A percentile compares a stretch with the other conserved stretches of the same genome.
Conservation (phyloP, 179 eudicot genomes). For the Gypsophila paniculata region DNA sequence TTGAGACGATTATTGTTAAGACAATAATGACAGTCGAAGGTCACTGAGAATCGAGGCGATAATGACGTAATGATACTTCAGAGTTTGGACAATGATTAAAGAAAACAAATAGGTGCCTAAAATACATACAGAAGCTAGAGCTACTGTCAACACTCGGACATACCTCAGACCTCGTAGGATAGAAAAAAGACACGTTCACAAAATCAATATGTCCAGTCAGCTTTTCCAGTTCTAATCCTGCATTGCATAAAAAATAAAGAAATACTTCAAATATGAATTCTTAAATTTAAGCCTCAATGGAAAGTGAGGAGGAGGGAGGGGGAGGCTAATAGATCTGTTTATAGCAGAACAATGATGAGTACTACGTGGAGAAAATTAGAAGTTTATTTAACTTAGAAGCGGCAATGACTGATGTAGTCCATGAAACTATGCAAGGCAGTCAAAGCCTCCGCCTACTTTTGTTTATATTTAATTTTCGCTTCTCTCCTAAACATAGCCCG, state of each 20-base stretch:
- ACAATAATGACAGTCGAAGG: not conserved
- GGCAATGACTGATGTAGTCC: slow-evolving; percentile 3
- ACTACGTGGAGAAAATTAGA: not conserved
- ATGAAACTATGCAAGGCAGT: not conserved
- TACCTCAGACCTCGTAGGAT: slow-evolving; percentile 76
- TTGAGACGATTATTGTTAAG: not conserved
- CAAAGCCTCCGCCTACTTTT: not conserved
- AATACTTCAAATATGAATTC: not conserved
- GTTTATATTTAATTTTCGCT: not conserved
- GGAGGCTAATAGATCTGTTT: not conserved
- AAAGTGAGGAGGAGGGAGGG: not conserved
- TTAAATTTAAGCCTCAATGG: not conserved
- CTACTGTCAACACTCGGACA: slow-evolving; percentile 10
- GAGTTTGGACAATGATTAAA: slow-evolving; percentile 3
- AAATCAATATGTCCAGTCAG: slow-evolving; percentile 71
- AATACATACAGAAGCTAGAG: slow-evolving; percentile 7
- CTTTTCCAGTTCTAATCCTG: slow-evolving; percentile 63
- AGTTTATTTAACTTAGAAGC: not conserved
- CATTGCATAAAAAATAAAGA: slow-evolving; percentile 22
- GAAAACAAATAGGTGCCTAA: not conserved
- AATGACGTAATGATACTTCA: not conserved
- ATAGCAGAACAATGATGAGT: not conserved
- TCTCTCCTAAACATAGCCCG: not conserved
- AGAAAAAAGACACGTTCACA: slow-evolving; percentile 65
- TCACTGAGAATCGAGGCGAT: not conserved